Conservation (phyloP, 164 flowering plant genomes). For the Annona cherimola region DNA sequence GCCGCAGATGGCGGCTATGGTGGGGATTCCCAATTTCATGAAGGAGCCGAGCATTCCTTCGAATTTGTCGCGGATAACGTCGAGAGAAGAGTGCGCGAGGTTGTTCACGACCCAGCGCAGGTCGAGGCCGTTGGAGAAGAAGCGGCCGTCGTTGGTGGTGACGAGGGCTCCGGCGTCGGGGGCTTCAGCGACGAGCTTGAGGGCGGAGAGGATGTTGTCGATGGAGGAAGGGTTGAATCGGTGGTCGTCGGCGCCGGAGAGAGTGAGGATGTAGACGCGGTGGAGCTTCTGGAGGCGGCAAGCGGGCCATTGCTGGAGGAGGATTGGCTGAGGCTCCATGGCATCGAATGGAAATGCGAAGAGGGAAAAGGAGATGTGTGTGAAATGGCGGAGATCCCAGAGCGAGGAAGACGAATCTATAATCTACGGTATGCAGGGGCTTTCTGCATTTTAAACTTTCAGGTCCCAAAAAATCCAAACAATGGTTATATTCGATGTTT, state of each 20-base stretch:
- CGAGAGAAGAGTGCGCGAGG: background rate
- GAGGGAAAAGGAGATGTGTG: too few species aligned
- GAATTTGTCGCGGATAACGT: constrained; percentile 3
- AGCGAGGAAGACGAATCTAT: too few species aligned
- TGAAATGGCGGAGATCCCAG: too few species aligned
- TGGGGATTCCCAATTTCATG: constrained; percentile 14
- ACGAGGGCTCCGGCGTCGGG: constrained; percentile 14
- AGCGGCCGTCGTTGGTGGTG: constrained; percentile 18
- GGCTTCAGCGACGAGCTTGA: background rate
- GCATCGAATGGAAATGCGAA: too few species aligned
- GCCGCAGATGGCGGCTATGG: constrained; percentile 12
- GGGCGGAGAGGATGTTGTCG: constrained; percentile 7
- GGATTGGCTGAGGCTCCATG: background rate
- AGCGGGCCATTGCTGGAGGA: background rate
- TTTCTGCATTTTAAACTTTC: too few species aligned
- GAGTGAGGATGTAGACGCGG: constrained; percentile 11
- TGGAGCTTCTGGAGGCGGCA: constrained; percentile 10
- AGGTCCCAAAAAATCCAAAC: too few species aligned
- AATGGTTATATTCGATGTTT: too few species aligned
- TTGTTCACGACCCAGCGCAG: constrained; percentile 8
- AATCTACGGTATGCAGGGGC: too few species aligned
- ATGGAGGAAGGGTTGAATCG: constrained; percentile 14
- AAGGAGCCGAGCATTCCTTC: constrained; percentile 10
- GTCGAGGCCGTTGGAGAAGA: constrained; percentile 20
- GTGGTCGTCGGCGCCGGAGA: constrained; percentile 9